Evolutionary conservation across 768 basidiomycete species (phyloP), one percentile per base, ranked within the genome.

Genomic region (Neoboletus magnificus): DNA sequence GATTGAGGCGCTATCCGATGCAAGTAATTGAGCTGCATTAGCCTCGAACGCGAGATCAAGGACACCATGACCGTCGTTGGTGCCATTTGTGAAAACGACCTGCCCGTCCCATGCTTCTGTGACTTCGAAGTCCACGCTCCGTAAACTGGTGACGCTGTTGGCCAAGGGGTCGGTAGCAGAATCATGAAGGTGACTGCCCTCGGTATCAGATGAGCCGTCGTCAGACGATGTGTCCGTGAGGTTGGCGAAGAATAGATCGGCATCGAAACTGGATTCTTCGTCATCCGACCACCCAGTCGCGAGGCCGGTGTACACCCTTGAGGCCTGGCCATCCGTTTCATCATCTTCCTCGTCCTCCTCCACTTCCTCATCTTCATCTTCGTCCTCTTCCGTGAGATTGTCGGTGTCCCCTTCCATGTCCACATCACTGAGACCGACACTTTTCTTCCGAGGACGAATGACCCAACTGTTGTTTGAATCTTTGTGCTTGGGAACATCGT

Each of bases 241-340:
- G 65, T 90, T 87, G 52, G 86, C 83, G 64, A 93, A 92, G 74
- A 93, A 92, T 0, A 92, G 69, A 57, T 92, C 89, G 11, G 91
- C 91, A 62, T 93, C 91, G 62, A 90, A 89, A 56, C 79, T 82
- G 2, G 84, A 86, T 67, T 90, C 89, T 50, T 80, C 89, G 54
- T 85, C 87, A 20, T 87, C 86, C 39, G 86, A 86, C 89, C 89
- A 93, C 41, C 87, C 84, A 1, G 85, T 85, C 46, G 81, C 85
- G 45, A 89, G 77, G 46, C 86, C 87, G 39, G 80, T 79, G 63
- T 84, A 88, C 46, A 74, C 68, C 47, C 66, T 69, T 63, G 66
- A 69, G 58, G 59, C 60, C 63, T 55, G 67, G 60, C 73, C 78
- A 74, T 79, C 81, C 53, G 76, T 71, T 60, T 82, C 82, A 16